Conservation (phyloP, 495 filamentous ascomycete species). For the Extremus antarcticus region DNA sequence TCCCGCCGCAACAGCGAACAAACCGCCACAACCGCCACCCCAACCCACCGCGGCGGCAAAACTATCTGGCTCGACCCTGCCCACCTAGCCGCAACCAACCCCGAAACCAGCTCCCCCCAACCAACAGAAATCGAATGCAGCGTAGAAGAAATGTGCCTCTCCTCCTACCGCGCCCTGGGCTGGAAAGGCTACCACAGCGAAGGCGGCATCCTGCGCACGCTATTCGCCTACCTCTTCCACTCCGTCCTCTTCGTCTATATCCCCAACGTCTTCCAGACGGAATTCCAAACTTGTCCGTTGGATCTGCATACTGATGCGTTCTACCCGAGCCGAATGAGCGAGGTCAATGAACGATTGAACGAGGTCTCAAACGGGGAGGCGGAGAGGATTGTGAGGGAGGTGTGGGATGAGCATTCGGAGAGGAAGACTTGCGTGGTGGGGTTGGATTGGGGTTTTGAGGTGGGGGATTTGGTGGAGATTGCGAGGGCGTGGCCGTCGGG, state of each 20-base stretch:
- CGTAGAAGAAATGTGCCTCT: constrained; percentile 90
- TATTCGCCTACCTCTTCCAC: constrained; percentile 87
- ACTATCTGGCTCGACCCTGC: constrained; percentile 71
- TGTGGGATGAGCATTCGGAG: constrained; percentile 55
- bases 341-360: constrained; percentile 80
- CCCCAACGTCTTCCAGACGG: constrained; percentile 92
- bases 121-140: constrained; percentile 59
- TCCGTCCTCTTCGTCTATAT: constrained; percentile 90
- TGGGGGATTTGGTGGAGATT: constrained; percentile 74
- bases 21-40: constrained; percentile 4
- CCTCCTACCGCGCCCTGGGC: constrained; percentile 66
- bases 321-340: constrained; percentile 69
- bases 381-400: constrained; percentile 49
- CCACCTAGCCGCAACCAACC: background rate
- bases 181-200: constrained; percentile 95
- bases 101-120: constrained; percentile 27
- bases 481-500: constrained; percentile 68
- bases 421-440: constrained; percentile 75
- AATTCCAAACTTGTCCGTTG: constrained; percentile 85
- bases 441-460: constrained; percentile 76
- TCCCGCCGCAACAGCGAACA: constrained; percentile 22
- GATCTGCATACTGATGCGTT: constrained; percentile 92
- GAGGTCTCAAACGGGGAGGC: constrained; percentile 54
- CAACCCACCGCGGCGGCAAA: constrained; percentile 48
- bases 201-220: constrained; percentile 76